phyloP scores from a whole-genome alignment of 768 basidiomycete species.

The Chalciporus piperatus region DNA sequence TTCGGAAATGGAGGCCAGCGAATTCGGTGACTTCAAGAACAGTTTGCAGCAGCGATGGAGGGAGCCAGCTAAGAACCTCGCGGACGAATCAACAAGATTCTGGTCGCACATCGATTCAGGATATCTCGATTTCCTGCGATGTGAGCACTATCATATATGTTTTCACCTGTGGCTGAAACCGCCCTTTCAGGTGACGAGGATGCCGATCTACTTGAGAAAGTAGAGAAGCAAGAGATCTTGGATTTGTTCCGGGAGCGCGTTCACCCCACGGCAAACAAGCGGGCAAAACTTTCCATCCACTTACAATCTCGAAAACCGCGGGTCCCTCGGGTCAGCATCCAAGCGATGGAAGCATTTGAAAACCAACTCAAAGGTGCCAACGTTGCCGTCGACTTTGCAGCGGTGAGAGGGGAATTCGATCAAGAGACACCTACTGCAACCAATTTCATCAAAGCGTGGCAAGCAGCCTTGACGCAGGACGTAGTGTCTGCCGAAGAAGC shows the following conservation, averaged over 20 bases:
- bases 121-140: constrained; percentile 81
- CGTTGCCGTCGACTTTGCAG: constrained; percentile 48
- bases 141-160: constrained; percentile 44
- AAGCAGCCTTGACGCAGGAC: constrained; percentile 37
- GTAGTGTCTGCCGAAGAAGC: constrained; percentile 41
- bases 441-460: constrained; percentile 68
- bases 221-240: constrained; percentile 76
- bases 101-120: constrained; percentile 72
- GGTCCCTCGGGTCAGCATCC: constrained; percentile 57
- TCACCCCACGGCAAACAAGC: constrained; percentile 63
- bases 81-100: constrained; percentile 72
- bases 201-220: constrained; percentile 54
- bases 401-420: constrained; percentile 51
- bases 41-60: constrained; percentile 78
- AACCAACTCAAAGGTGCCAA: constrained; percentile 45
- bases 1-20: constrained; percentile 63
- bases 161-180: not conserved
- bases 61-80: constrained; percentile 86
- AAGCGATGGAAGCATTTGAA: constrained; percentile 64
- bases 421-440: constrained; percentile 54
- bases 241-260: constrained; percentile 65
- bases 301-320: constrained; percentile 67
- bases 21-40: constrained; percentile 75
- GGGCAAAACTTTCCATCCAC: constrained; percentile 85
- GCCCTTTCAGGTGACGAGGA: constrained; percentile 62